Percentiles rank a stretch among this genome's conserved stretches.
Evolutionary conservation across 768 basidiomycete genomes (phyloP).

Genomic region (Russula olivacea): DNA sequence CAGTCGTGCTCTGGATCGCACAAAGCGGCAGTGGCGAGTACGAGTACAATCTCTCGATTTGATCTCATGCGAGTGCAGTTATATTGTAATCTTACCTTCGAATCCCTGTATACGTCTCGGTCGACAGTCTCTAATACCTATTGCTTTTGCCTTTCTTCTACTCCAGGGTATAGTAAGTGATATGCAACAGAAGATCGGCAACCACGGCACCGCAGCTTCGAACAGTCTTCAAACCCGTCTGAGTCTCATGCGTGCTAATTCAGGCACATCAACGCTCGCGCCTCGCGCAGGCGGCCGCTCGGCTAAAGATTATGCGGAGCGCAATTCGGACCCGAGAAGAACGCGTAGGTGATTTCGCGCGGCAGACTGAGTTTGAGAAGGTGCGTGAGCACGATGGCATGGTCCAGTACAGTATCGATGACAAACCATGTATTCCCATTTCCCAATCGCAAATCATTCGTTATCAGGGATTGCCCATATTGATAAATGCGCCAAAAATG

Average conservation of each 20-base stretch:
- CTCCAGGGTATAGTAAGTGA: not conserved
- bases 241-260: not conserved
- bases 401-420: not conserved
- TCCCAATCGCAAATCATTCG: too few relatives aligned
- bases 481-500: too few relatives aligned
- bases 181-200: not conserved
- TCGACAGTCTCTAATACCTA: slow-evolving; percentile 1
- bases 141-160: not conserved
- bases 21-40: slow-evolving; percentile 84
- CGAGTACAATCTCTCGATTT: slow-evolving; percentile 72
- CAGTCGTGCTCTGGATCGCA: slow-evolving; percentile 86
- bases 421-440: not conserved
- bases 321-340: not conserved
- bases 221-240: not conserved
- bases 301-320: not conserved
- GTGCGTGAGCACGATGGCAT: too few relatives aligned
- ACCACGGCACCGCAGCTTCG: not conserved
- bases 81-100: not conserved
- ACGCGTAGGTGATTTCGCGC: too few relatives aligned
- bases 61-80: slow-evolving; percentile 2
- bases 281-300: not conserved
- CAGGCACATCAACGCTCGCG: not conserved
- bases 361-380: too few relatives aligned
- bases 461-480: too few relatives aligned
- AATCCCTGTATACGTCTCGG: slow-evolving; percentile 2